Conservation (phyloP, 208 protist species). For the Trypanosoma avium region DNA sequence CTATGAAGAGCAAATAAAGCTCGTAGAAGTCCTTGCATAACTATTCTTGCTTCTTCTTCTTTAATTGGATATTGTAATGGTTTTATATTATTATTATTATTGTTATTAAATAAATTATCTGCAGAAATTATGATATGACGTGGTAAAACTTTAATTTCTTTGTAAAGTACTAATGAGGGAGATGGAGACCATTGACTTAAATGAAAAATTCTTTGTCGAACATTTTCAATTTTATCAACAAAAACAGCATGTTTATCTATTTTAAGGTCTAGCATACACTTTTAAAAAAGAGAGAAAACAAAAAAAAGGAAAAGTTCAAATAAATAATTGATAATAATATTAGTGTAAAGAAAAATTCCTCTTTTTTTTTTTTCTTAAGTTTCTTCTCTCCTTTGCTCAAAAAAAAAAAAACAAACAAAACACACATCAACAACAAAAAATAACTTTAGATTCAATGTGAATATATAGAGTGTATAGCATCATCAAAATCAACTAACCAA, state of each 20-base stretch:
- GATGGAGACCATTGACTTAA: neutral
- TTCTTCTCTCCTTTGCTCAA: neutral
- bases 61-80: conserved; percentile 20
- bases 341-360: neutral
- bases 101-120: too few species aligned
- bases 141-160: conserved; percentile 35
- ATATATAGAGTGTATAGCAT: too few species aligned
- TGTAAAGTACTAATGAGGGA: conserved; percentile 31
- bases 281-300: neutral
- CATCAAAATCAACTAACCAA: too few species aligned
- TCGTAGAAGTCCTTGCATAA: conserved; percentile 30
- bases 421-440: too few species aligned
- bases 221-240: conserved; percentile 30
- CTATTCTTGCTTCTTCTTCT: conserved; percentile 40
- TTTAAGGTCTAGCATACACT: conserved; percentile 29
- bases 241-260: conserved; percentile 42
- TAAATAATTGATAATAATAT: conserved; percentile 5
- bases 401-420: too few species aligned
- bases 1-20: conserved; percentile 49
- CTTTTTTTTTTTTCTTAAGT: neutral
- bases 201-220: conserved; percentile 19
- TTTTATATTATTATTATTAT: conserved; percentile 10
- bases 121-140: conserved; percentile 47
- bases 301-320: neutral
- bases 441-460: too few species aligned